Conservation (phyloP, 331 rosid genomes). For the Prunus yedoensis region DNA sequence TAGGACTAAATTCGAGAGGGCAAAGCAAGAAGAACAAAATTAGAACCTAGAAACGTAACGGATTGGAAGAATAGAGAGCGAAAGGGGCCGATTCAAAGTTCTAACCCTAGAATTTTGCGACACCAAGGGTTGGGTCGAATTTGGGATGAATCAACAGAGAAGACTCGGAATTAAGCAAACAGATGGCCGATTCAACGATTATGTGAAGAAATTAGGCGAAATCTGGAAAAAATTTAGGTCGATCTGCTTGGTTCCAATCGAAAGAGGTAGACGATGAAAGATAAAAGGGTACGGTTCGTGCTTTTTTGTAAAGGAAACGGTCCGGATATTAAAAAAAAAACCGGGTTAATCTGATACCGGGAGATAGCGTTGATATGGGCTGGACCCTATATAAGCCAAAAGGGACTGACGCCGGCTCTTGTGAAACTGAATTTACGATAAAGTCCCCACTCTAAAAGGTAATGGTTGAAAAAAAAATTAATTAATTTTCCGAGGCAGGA, state of each 20-base stretch:
- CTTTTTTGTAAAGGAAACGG: constrained; percentile 20
- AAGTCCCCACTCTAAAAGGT: background rate
- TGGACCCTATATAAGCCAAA: constrained; percentile 15
- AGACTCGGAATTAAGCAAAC: constrained; percentile 18
- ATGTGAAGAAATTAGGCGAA: constrained; percentile 12
- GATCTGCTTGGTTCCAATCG: constrained; percentile 23
- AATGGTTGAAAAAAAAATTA: background rate
- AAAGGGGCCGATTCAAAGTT: constrained; percentile 28
- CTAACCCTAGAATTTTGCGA: constrained; percentile 42
- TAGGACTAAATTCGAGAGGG: constrained; percentile 11
- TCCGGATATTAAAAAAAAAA: background rate
- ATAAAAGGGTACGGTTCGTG: constrained; percentile 30
- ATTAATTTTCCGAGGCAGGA: no score
- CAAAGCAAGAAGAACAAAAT: background rate
- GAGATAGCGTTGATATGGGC: background rate
- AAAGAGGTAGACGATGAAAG: constrained; percentile 20
- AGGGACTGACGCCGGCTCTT: constrained; percentile 11
- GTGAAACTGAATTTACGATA: background rate
- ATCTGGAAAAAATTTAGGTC: background rate
- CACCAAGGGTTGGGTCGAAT: constrained; percentile 12
- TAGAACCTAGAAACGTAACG: background rate
- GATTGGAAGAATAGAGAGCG: constrained; percentile 15
- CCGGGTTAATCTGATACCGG: constrained; percentile 25
- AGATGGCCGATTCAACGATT: constrained; percentile 23
- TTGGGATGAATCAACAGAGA: constrained; percentile 28